These are phyloP conservation scores for Dactylellina parvicollis DNA, from an alignment of 2,329 filamentous ascomycete species.

Conservation along the genomic window DNA sequence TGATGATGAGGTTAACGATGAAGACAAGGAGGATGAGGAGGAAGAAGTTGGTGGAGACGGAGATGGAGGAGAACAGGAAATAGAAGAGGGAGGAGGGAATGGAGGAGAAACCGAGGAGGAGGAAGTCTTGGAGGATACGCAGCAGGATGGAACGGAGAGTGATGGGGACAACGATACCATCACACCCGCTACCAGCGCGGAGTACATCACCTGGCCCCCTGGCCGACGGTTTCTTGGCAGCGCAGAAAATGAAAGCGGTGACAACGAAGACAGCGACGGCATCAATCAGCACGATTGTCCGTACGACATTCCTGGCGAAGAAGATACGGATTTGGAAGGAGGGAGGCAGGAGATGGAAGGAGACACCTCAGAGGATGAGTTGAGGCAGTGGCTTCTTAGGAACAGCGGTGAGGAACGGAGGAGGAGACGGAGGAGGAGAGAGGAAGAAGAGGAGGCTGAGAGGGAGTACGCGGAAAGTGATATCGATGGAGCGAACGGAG, in stretches of 20 bases:
- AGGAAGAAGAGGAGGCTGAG: conserved; percentile 40
- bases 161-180: conserved; percentile 37
- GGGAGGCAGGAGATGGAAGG: conserved; percentile 10
- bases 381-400: conserved; percentile 31
- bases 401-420: conserved; percentile 33
- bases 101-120: conserved; percentile 1
- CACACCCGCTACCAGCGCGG: conserved; percentile 25
- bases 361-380: conserved; percentile 25
- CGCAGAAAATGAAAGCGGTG: background rate
- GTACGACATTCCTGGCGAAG: conserved; percentile 25
- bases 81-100: conserved; percentile 5
- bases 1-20: conserved; percentile 25
- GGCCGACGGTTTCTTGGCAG: conserved; percentile 26
- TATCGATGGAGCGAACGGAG: conserved; percentile 12
- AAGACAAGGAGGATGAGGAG: conserved; percentile 32
- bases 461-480: conserved; percentile 30
- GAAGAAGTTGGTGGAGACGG: conserved; percentile 9
- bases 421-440: conserved; percentile 18
- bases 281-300: conserved; percentile 37
- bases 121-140: background rate
- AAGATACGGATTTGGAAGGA: conserved; percentile 22
- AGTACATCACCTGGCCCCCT: conserved; percentile 25
- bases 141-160: conserved; percentile 16
- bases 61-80: background rate
- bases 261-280: conserved; percentile 4